These are phyloP conservation scores for Plasmopara halstedii DNA, from an alignment of 352 stramenopile genomes.

Conservation along the genomic window DNA sequence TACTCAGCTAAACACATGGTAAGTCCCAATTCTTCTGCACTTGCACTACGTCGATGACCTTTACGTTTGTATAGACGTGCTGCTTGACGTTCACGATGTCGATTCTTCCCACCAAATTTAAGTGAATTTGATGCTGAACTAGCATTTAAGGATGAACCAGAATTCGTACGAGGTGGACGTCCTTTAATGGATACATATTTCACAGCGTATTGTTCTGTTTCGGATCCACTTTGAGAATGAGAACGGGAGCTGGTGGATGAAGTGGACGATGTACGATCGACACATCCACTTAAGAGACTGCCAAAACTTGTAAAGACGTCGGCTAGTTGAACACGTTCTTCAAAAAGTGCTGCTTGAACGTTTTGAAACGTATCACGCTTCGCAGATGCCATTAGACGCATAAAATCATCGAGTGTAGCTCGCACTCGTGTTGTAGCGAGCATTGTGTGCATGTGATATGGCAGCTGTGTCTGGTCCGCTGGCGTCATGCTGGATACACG, in stretches of 20 bases:
- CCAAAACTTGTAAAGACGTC: conserved; percentile 63
- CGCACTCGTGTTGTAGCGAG: conserved; percentile 48
- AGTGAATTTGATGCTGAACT: conserved; percentile 23
- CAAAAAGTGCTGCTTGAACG: conserved; percentile 44
- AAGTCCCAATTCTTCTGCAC: conserved; percentile 21
- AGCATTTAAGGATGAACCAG: conserved; percentile 4
- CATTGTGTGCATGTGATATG: conserved; percentile 41
- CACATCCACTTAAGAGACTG: conserved; percentile 4
- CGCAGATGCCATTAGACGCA: conserved; percentile 38
- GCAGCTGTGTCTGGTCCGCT: conserved; percentile 15
- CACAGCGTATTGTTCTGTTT: conserved; percentile 39
- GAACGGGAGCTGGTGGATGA: conserved; percentile 18
- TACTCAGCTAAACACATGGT: conserved; percentile 60
- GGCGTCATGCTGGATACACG: conserved; percentile 47
- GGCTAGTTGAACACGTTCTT: conserved; percentile 45
- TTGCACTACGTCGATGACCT: conserved; percentile 1
- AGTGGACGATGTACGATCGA: conserved; percentile 16
- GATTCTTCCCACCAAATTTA: conserved; percentile 37
- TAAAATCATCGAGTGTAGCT: conserved; percentile 58
- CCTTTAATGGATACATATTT: conserved; percentile 51
- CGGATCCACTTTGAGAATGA: no score
- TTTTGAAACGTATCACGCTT: conserved; percentile 48
- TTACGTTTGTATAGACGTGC: conserved; percentile 6
- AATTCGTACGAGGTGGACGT: conserved; percentile 10
- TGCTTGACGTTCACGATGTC: conserved; percentile 13